Evolutionary conservation across 495 filamentous ascomycete species (phyloP).

Genomic region (Aspergillus panamensis): DNA sequence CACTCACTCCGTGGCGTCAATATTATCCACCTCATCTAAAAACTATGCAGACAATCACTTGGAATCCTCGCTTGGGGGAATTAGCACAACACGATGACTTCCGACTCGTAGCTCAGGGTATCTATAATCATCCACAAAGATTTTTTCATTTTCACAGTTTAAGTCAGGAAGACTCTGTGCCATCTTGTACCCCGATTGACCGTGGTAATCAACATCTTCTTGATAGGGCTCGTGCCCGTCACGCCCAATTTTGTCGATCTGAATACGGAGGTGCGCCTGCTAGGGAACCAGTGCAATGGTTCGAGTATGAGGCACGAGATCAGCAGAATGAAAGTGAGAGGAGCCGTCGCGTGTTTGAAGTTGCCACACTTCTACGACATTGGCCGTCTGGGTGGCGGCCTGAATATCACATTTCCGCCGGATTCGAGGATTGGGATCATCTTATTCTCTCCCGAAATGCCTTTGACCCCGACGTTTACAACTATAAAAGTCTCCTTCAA

Average conservation of each 20-base stretch:
- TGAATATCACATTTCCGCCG: neutral
- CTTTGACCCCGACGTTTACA: conserved; percentile 4
- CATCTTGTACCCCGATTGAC: conserved; percentile 2
- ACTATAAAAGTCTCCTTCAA: conserved; percentile 6
- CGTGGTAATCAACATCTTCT: conserved; percentile 29
- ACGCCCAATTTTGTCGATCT: conserved; percentile 39
- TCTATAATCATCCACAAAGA: conserved; percentile 34
- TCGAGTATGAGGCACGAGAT: conserved; percentile 24
- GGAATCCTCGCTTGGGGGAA: conserved; percentile 39
- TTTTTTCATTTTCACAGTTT: conserved; percentile 11
- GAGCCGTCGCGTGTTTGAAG: conserved; percentile 15
- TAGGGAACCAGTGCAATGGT: conserved; percentile 21
- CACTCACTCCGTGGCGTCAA: conserved; percentile 44
- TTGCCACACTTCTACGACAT: conserved; percentile 16
- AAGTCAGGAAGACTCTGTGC: neutral
- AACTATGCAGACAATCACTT: conserved; percentile 45
- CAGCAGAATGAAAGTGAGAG: conserved; percentile 8
- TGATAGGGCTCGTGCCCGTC: conserved; percentile 41
- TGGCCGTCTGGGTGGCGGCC: conserved; percentile 14
- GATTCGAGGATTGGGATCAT: conserved; percentile 7
- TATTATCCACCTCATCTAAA: conserved; percentile 53
- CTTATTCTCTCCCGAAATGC: neutral
- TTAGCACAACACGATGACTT: conserved; percentile 53
- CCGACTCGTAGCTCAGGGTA: conserved; percentile 30
- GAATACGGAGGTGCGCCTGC: conserved; percentile 50